A percentile compares a stretch with the other conserved stretches of the same genome.
These are phyloP conservation scores for Phytophthora brassicae DNA, from an alignment of 352 stramenopile species.

Conservation along the genomic window DNA sequence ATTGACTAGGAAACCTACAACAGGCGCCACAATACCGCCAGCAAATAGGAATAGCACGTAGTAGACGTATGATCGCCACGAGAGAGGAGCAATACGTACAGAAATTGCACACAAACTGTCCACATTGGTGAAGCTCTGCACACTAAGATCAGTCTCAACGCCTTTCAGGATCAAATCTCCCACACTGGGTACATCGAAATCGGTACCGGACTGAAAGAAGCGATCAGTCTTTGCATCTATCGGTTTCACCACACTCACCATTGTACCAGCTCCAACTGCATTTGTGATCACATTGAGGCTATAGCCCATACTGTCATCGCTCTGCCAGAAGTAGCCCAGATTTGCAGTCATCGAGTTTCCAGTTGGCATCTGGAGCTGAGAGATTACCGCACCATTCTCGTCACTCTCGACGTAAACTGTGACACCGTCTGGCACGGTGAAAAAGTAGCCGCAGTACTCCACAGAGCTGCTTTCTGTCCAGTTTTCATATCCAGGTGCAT, in stretches of 20 bases:
- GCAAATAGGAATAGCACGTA: constrained; percentile 75
- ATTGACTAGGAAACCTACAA: constrained; percentile 65
- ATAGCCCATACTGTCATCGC: constrained; percentile 49
- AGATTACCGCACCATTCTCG: constrained; percentile 44
- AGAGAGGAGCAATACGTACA: constrained; percentile 53
- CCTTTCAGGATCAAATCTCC: constrained; percentile 54
- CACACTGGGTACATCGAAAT: constrained; percentile 33
- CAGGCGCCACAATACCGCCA: constrained; percentile 69
- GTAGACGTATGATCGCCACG: constrained; percentile 58
- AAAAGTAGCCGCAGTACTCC: constrained; percentile 77
- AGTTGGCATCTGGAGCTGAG: constrained; percentile 44
- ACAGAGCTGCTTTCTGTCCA: constrained; percentile 40
- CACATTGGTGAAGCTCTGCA: constrained; percentile 51
- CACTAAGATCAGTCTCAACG: constrained; percentile 42
- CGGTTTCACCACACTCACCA: constrained; percentile 72
- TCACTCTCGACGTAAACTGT: constrained; percentile 54
- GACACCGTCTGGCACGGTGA: constrained; percentile 47
- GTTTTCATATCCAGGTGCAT: constrained; percentile 46
- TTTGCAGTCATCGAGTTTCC: constrained; percentile 52
- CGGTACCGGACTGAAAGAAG: constrained; percentile 43
- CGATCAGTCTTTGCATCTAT: constrained; percentile 53
- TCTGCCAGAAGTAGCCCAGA: constrained; percentile 71
- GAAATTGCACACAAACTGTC: constrained; percentile 65
- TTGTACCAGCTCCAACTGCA: constrained; percentile 46
- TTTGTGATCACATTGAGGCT: constrained; percentile 68